Conservation (phyloP, 345 rosid genomes). For the Melaleuca alternifolia region DNA sequence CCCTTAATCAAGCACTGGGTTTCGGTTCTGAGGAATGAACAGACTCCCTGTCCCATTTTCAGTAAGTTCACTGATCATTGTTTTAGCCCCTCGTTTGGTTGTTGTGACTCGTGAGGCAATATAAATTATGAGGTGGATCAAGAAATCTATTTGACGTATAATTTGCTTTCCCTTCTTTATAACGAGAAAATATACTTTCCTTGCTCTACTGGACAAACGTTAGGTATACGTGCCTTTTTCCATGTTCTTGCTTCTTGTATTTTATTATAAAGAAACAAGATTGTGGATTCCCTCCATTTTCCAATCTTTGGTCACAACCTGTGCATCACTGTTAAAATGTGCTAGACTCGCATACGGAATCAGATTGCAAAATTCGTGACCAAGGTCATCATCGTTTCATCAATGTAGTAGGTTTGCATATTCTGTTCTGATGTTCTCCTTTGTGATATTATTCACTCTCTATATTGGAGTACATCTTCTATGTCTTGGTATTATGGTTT, state of each 20-base stretch:
- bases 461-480: neutral
- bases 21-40: conserved; percentile 75
- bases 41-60: conserved; percentile 75
- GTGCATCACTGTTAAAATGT: neutral
- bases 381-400: neutral
- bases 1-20: conserved; percentile 96
- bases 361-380: neutral
- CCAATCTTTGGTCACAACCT: neutral
- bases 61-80: conserved; percentile 23
- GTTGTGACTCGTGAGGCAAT: neutral
- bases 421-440: neutral
- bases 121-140: neutral
- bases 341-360: neutral
- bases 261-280: neutral
- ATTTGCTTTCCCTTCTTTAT: neutral
- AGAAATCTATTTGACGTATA: neutral
- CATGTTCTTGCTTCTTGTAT: neutral
- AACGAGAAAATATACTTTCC: neutral
- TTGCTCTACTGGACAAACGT: neutral
- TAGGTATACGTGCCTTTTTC: neutral
- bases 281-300: neutral
- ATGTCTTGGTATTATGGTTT: neutral
- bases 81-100: neutral
- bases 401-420: neutral
- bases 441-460: neutral